phyloP scores from a whole-genome alignment of 441 rosid genomes.

The Kokia cookei region DNA sequence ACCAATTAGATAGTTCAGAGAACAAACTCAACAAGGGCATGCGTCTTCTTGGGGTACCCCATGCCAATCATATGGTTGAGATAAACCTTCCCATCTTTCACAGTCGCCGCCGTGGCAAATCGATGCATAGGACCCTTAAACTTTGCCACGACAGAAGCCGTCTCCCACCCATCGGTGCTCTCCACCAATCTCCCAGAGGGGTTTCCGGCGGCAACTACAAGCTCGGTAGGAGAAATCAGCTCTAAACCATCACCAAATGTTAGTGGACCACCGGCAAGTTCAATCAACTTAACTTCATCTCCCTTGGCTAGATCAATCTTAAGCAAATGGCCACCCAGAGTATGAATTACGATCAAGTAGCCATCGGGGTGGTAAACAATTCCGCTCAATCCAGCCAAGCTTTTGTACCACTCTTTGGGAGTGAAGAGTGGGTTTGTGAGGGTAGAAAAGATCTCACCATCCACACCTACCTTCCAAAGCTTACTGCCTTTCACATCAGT shows the following conservation, averaged over 20 bases:
- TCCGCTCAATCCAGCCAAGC: conserved; percentile 62
- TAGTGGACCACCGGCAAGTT: conserved; percentile 51
- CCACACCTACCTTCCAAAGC: conserved; percentile 66
- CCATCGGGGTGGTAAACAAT: conserved; percentile 84
- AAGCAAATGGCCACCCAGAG: conserved; percentile 48
- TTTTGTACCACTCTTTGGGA: conserved; percentile 61
- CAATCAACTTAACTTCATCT: conserved; percentile 41
- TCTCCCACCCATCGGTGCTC: conserved; percentile 81
- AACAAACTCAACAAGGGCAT: conserved; percentile 70
- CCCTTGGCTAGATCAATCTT: conserved; percentile 50
- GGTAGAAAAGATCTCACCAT: conserved; percentile 47
- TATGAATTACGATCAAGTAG: conserved; percentile 69
- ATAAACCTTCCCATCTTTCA: conserved; percentile 78
- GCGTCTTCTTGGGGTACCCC: conserved; percentile 81
- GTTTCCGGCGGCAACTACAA: conserved; percentile 80
- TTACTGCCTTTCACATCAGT: conserved; percentile 58
- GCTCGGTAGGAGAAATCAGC: conserved; percentile 52
- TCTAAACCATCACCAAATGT: conserved; percentile 78
- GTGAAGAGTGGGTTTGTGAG: conserved; percentile 55
- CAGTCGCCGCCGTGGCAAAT: conserved; percentile 68
- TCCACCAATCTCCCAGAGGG: conserved; percentile 65
- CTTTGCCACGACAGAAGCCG: conserved; percentile 51
- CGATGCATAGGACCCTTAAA: conserved; percentile 71
- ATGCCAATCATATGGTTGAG: conserved; percentile 67
- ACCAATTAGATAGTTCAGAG: conserved; percentile 10